Conservation (phyloP, 495 filamentous ascomycete genomes). For the Hyaloscypha bicolor region DNA sequence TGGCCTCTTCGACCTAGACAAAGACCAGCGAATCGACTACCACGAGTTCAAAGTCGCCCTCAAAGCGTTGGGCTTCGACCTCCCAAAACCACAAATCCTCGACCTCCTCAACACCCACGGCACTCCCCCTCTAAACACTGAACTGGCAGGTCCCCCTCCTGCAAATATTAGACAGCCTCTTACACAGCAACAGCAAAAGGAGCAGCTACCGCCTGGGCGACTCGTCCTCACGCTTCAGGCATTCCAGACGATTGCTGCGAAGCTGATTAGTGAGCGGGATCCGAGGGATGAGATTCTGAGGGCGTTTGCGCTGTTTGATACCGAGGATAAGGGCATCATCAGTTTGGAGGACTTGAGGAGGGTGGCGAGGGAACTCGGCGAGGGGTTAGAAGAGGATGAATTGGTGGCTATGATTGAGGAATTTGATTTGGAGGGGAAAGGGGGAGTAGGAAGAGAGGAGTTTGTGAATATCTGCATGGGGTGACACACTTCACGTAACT, state of each 20-base stretch:
- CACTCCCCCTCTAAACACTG: constrained; percentile 45
- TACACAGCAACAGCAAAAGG: constrained; percentile 36
- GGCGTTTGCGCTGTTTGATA: constrained; percentile 87
- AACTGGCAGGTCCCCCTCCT: constrained; percentile 15
- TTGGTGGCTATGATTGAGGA: constrained; percentile 96
- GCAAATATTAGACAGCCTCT: not conserved
- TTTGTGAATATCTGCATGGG: constrained; percentile 76
- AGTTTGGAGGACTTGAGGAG: constrained; percentile 80
- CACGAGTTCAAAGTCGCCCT: constrained; percentile 98
- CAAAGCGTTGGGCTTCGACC: constrained; percentile 92
- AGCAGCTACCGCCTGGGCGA: constrained; percentile 41
- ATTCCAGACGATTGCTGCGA: constrained; percentile 79
- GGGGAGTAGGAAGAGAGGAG: constrained; percentile 85
- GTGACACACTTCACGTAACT: not conserved
- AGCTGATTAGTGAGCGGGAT: constrained; percentile 78
- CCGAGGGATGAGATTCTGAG: constrained; percentile 89
- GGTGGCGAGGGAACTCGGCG: constrained; percentile 89
- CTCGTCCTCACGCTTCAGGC: constrained; percentile 71
- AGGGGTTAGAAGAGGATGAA: constrained; percentile 91
- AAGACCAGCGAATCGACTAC: constrained; percentile 92
- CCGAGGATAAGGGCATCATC: constrained; percentile 77
- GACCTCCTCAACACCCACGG: constrained; percentile 74
- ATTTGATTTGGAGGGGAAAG: constrained; percentile 93
- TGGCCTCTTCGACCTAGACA: constrained; percentile 95
- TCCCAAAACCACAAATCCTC: constrained; percentile 81